phyloP scores from a whole-genome alignment of 208 protist species.

The Wallacemonas sp. region DNA sequence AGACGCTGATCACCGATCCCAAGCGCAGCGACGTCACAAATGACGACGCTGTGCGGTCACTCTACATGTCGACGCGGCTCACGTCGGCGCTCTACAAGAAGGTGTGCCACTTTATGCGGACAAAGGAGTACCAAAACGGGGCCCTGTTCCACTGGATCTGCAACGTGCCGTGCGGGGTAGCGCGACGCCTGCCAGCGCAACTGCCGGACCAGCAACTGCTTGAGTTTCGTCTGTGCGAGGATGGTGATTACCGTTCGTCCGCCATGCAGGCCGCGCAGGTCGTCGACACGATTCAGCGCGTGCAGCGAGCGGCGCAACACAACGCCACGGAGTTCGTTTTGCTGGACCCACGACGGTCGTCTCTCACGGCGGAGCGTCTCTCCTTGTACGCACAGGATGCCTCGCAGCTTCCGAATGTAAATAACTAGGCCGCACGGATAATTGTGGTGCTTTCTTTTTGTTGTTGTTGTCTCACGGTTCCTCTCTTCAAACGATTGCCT shows the following conservation, averaged over 20 bases:
- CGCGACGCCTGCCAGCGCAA: conserved; percentile 2
- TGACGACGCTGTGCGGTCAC: not conserved
- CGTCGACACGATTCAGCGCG: not conserved
- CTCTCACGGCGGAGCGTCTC: conserved; percentile 2
- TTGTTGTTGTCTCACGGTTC: too few relatives aligned
- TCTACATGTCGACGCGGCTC: not conserved
- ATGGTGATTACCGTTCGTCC: not conserved
- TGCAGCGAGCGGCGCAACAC: not conserved
- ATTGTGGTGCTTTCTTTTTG: too few relatives aligned
- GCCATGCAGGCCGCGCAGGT: not conserved
- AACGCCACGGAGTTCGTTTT: conserved; percentile 6
- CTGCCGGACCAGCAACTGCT: not conserved
- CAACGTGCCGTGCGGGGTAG: conserved; percentile 1
- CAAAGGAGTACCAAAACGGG: conserved; percentile 4
- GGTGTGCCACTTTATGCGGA: not conserved
- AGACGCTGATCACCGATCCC: not conserved
- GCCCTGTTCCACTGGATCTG: conserved; percentile 15
- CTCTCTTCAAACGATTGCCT: too few relatives aligned
- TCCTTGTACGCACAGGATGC: not conserved
- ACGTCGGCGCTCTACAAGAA: conserved; percentile 7
- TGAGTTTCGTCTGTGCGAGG: conserved; percentile 4
- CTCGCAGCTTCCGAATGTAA: too few relatives aligned
- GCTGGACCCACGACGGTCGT: not conserved
- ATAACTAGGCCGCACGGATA: too few relatives aligned
- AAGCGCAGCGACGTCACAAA: not conserved